phyloP scores from a whole-genome alignment of 495 filamentous ascomycete genomes.

The Bombardia bombarda region DNA sequence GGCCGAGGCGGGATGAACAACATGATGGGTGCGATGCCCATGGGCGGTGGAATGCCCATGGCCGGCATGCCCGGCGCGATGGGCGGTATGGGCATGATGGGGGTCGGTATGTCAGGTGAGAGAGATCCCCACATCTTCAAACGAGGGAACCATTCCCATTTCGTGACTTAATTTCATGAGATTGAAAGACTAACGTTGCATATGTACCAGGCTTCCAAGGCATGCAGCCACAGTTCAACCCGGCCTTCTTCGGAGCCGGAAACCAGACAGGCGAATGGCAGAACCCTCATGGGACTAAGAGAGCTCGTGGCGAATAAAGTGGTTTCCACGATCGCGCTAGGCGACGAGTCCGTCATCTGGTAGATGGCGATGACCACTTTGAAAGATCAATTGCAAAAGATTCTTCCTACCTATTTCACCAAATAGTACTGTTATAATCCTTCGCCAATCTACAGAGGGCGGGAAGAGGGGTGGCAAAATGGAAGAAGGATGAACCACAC shows the following conservation, averaged over 20 bases:
- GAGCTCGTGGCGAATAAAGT: slow-evolving; percentile 51
- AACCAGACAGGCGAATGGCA: slow-evolving; percentile 45
- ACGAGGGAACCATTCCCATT: slow-evolving; percentile 2
- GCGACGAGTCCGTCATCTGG: no score
- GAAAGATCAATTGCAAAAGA: no score
- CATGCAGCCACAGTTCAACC: slow-evolving; percentile 66
- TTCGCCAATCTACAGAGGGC: no score
- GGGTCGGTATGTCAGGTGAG: slow-evolving; percentile 51
- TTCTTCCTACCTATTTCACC: no score
- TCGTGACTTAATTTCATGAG: no score
- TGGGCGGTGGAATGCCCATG: slow-evolving; percentile 31
- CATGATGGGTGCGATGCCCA: slow-evolving; percentile 22
- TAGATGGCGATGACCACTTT: no score
- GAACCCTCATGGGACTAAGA: slow-evolving; percentile 82
- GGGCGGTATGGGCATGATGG: slow-evolving; percentile 60
- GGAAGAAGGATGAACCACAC: no score
- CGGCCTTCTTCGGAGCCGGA: slow-evolving; percentile 62
- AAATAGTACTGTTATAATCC: no score
- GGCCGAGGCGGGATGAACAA: slow-evolving; percentile 40
- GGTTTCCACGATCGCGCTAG: no score
- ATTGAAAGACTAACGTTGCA: not conserved
- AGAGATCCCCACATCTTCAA: not conserved
- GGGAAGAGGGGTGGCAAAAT: no score
- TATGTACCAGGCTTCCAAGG: slow-evolving; percentile 52
- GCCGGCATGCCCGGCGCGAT: slow-evolving; percentile 44